phyloP scores from a whole-genome alignment of 192 early-diverging fungal species.

The Phycomyces blakesleeanus region DNA sequence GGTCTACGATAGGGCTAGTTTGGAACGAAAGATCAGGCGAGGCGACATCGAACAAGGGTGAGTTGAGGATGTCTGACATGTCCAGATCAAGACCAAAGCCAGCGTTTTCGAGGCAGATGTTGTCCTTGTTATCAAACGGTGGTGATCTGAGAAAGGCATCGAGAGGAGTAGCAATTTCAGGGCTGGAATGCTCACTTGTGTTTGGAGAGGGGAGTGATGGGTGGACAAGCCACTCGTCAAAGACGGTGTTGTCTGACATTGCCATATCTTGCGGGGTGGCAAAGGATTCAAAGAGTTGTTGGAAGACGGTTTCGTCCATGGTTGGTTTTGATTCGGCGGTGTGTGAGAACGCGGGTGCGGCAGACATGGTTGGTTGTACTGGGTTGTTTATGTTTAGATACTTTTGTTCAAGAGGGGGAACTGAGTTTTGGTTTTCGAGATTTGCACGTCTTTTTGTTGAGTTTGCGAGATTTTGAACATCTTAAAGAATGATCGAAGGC shows the following conservation, averaged over 20 bases:
- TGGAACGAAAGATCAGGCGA: constrained; percentile 1
- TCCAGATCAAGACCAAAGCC: constrained; percentile 12
- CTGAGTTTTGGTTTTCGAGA: constrained; percentile 15
- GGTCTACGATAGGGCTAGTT: not conserved
- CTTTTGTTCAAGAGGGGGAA: constrained; percentile 2
- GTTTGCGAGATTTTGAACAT: constrained; percentile 21
- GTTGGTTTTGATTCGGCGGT: constrained; percentile 9
- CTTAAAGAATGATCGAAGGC: constrained; percentile 18
- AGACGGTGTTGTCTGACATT: constrained; percentile 12
- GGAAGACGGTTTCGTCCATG: constrained; percentile 22
- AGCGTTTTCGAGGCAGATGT: not conserved
- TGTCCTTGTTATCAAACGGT: constrained; percentile 12
- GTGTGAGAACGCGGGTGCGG: constrained; percentile 4
- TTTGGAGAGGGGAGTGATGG: constrained; percentile 32
- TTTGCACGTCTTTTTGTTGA: constrained; percentile 26
- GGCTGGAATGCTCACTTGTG: constrained; percentile 24
- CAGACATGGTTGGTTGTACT: constrained; percentile 10
- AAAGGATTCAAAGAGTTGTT: constrained; percentile 30
- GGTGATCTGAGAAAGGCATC: constrained; percentile 31
- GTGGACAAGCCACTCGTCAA: constrained; percentile 45
- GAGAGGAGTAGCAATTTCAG: constrained; percentile 32
- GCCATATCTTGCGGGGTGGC: constrained; percentile 7
- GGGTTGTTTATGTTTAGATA: not conserved
- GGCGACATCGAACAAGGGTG: constrained; percentile 2
- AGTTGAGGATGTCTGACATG: constrained; percentile 27